Base-by-base conservation (phyloP, 768 basidiomycete genomes). In the Hypholoma fasciculare region DNA sequence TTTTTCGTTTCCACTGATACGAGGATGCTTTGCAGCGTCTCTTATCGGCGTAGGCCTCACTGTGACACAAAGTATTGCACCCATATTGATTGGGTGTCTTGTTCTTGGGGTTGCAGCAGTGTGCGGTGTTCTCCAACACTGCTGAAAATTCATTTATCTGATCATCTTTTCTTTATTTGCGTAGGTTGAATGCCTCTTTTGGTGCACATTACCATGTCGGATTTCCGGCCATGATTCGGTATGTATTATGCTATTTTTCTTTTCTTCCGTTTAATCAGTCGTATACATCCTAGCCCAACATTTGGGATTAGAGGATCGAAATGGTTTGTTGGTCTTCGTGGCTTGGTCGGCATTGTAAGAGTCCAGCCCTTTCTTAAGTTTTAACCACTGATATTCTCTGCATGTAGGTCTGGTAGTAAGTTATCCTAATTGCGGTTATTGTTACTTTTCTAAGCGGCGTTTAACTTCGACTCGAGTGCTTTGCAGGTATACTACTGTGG, bases 171-270 rank as follows among this genome's bases (percentile, higher is more conserved):
- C 40, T n/a, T 11, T 6, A n/a, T 44, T 44, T 44, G 3, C 12
- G 6, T 49, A 61, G 60, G 13, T 54, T 62, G n/a, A 62, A 62
- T 49, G 57, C 61, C 14, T 55, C 61, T 8, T 62, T 62, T 30
- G 61, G 61, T 2, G 61, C 61, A 1, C 57, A 62, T 37, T 62
- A 62, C 27, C 57, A 62, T 50, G 54, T 62, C 44, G 61, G 61
- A 11, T 62, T 62, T 20, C 61, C 61, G 38, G 57, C 52, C 3
- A 62, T 62, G 61, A 62, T 62, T 62, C 61, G 61, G 61, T 62
- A 26, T 20, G 30, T 49, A 5, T 14, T 34, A 19, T 19, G 23
- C 23, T 1, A 23, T 4, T 23, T 23, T 23, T 23, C 23, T 23
- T 23, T 4, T 23, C 23, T 4, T 39, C 1, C 7, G 39, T 52